A percentile compares a stretch with the other conserved stretches of the same genome.
Evolutionary conservation across 1,284 basidiomycete genomes (phyloP).

Genomic region (Volvariella volvacea): DNA sequence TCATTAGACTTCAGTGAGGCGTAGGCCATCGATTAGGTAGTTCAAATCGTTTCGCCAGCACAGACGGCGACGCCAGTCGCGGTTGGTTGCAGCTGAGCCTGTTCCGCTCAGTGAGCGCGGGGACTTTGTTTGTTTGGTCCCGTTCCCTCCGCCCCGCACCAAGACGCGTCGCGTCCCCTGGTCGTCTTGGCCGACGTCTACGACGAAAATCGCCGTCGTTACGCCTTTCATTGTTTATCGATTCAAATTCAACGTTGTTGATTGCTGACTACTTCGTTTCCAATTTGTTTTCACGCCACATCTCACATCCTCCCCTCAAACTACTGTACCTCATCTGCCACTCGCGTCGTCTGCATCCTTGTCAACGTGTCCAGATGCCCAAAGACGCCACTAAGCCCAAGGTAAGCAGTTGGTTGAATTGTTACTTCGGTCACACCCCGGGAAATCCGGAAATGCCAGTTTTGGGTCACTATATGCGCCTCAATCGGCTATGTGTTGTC

Average conservation of each 20-base stretch:
- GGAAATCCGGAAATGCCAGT: conserved; percentile 10
- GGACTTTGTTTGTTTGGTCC: conserved; percentile 26
- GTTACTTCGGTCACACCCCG: conserved; percentile 8
- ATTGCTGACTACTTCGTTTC: conserved; percentile 7
- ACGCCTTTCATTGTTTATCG: conserved; percentile 9
- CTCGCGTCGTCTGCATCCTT: conserved; percentile 8
- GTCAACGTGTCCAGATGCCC: conserved; percentile 49
- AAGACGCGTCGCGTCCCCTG: conserved; percentile 20
- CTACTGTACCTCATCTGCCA: conserved; percentile 9
- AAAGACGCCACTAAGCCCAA: conserved; percentile 75
- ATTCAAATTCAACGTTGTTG: conserved; percentile 14
- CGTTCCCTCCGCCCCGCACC: conserved; percentile 9
- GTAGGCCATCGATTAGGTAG: no score
- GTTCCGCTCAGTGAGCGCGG: conserved; percentile 8
- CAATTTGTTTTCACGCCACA: conserved; percentile 7
- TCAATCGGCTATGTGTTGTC: no score
- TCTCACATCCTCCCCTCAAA: neutral
- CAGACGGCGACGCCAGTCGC: neutral
- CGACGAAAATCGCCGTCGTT: conserved; percentile 9
- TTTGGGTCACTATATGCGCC: neutral
- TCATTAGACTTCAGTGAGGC: no score
- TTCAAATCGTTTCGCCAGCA: no score
- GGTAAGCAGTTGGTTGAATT: conserved; percentile 35
- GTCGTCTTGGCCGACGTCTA: conserved; percentile 8
- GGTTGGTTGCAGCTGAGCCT: neutral